Evolutionary conservation across 2,329 filamentous ascomycete genomes (phyloP), one percentile per base, ranked within the genome.

Genomic region (Huntiella abstrusa): DNA sequence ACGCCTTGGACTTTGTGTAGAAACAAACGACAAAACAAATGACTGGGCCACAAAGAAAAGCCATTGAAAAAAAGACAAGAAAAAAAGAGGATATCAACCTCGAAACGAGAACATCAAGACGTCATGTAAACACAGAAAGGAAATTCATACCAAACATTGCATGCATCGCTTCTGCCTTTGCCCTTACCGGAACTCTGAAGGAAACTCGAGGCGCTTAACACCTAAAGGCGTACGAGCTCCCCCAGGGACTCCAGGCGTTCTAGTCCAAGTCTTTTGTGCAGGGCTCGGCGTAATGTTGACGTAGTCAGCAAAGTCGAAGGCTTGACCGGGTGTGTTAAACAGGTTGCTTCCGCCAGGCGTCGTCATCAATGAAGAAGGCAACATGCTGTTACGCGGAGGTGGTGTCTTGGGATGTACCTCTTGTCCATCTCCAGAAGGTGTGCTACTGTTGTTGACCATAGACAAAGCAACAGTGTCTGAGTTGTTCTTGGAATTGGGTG

Each of bases 281-380:
- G 91, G 91, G 57, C 85, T 94, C 0, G 91, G 91, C 5, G 91
- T 94, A 59, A 96, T 88, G 63, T 96, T 95, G 58, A 96, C 80
- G 62, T 94, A 98, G 59, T 98, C 91, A 45, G 86, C 77, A 64
- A 96, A 93, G 64, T 96, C 92, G 62, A 96, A 92, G 41, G 62
- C 65, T 57, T 87, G 82, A 12, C 80, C 80, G 0, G 88, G 88
- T 1, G 88, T 96, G 52, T 75, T 77, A 55, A 77, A 75, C 41
- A 80, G 61, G 55, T 77, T 80, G 51, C 74, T 73, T 36, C 78
- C 80, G 45, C 78, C 77, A 1, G 83, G 83, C 8, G 84, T 91
- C n/a, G 75, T 80, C 83, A 91, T 88, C 74, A 88, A 85, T 19
- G 79, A 92, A 48, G 77, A 92, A 16, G 77, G 86, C 51, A 83